A percentile compares a stretch with the other conserved stretches of the same genome.
phyloP scores from a whole-genome alignment of 805 yeast genomes.

The Phaffomyces thermotolerans region DNA sequence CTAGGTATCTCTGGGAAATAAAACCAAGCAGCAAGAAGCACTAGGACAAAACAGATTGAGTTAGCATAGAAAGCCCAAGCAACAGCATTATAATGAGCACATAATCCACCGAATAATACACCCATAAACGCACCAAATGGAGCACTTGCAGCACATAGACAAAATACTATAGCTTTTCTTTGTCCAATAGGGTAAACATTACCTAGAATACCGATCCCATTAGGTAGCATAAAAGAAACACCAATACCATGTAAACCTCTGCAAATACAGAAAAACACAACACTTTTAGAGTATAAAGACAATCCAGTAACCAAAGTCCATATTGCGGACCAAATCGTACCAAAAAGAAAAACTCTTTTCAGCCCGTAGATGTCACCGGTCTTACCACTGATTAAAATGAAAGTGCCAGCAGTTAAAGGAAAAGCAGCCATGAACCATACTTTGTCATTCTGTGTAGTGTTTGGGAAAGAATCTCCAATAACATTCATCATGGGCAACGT shows the following conservation, averaged over 20 bases:
- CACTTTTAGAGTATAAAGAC: constrained; percentile 41
- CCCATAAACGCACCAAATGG: constrained; percentile 56
- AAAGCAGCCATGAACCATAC: constrained; percentile 68
- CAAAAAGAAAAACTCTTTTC: constrained; percentile 43
- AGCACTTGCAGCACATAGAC: constrained; percentile 50
- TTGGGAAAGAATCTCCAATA: constrained; percentile 26
- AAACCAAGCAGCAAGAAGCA: constrained; percentile 25
- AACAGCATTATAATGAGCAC: constrained; percentile 39
- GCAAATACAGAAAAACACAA: constrained; percentile 42
- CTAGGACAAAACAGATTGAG: constrained; percentile 27
- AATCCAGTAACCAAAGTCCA: constrained; percentile 61
- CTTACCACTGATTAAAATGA: constrained; percentile 60
- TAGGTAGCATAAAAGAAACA: constrained; percentile 49
- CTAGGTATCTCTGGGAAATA: constrained; percentile 27
- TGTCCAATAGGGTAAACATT: constrained; percentile 38
- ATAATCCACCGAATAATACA: constrained; percentile 41
- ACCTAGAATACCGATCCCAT: constrained; percentile 51
- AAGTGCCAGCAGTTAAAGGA: constrained; percentile 65
- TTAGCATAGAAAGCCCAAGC: constrained; percentile 43
- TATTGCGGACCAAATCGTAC: constrained; percentile 47
- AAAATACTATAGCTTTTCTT: constrained; percentile 46
- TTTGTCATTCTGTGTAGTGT: constrained; percentile 26
- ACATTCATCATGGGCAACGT: constrained; percentile 30
- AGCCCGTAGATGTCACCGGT: constrained; percentile 69
- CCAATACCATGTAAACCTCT: constrained; percentile 62